A percentile compares a stretch with the other conserved stretches of the same genome.
These are phyloP conservation scores for Cyberlindnera amylophila DNA, from an alignment of 805 yeast species.

Conservation along the genomic window DNA sequence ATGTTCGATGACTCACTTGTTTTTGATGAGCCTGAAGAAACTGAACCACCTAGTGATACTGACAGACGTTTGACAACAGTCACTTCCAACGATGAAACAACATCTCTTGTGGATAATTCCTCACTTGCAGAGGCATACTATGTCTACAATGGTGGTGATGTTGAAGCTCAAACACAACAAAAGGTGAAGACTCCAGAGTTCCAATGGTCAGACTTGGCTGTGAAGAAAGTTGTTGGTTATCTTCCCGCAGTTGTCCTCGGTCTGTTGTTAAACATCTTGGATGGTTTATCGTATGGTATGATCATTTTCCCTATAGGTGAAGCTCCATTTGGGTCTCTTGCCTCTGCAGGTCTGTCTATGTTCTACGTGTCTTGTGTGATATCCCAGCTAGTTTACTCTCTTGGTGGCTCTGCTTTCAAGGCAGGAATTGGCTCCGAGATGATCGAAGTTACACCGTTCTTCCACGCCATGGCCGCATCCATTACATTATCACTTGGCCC, in stretches of 20 bases:
- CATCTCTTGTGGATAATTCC: slow-evolving; percentile 9
- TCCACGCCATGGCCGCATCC: slow-evolving; percentile 87
- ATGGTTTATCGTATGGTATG: slow-evolving; percentile 96
- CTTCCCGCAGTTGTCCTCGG: slow-evolving; percentile 86
- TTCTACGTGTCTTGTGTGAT: slow-evolving; percentile 90
- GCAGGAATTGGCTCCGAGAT: slow-evolving; percentile 96
- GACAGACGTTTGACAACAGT: too few species aligned
- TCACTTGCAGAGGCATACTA: slow-evolving; percentile 11
- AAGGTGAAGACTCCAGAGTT: slow-evolving; percentile 9
- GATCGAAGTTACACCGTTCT: slow-evolving; percentile 99
- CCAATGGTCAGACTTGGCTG: slow-evolving; percentile 13
- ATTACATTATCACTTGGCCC: slow-evolving; percentile 57
- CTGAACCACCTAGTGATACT: background rate
- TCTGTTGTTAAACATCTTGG: slow-evolving; percentile 77
- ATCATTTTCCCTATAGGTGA: slow-evolving; percentile 91
- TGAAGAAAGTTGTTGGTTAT: slow-evolving; percentile 22
- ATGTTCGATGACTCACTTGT: slow-evolving; percentile 15
- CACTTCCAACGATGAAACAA: slow-evolving; percentile 3
- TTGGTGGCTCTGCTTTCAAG: slow-evolving; percentile 87
- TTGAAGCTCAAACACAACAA: slow-evolving; percentile 5
- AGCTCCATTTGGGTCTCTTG: slow-evolving; percentile 69
- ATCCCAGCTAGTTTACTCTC: slow-evolving; percentile 81
- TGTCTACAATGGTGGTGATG: slow-evolving; percentile 9
- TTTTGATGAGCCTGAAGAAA: slow-evolving; percentile 1
- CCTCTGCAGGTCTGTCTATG: slow-evolving; percentile 89